These are phyloP conservation scores for Chlorella sorokiniana DNA, from an alignment of 139 green algal genomes.

Conservation along the genomic window DNA sequence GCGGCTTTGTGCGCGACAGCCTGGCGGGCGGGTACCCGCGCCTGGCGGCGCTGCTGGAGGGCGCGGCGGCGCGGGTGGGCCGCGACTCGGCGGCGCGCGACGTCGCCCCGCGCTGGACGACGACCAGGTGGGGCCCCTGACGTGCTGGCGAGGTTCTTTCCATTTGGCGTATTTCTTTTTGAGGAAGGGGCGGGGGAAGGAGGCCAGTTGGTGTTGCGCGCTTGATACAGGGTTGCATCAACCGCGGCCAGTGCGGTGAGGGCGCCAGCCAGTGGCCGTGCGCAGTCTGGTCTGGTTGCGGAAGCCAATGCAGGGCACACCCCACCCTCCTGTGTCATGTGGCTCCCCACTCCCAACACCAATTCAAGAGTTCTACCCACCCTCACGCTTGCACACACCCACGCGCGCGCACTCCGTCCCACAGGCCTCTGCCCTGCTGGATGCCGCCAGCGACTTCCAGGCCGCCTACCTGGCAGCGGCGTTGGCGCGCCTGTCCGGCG, in stretches of 20 bases:
- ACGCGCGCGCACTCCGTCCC: constrained; percentile 1
- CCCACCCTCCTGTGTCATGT: no score
- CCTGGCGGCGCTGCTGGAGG: constrained; percentile 80
- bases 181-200: background rate
- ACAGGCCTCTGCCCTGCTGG: constrained; percentile 67
- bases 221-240: no score
- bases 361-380: background rate
- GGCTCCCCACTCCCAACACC: no score
- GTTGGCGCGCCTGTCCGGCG: constrained; percentile 63
- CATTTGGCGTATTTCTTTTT: background rate
- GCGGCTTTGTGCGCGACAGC: constrained; percentile 69
- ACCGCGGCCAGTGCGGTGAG: background rate
- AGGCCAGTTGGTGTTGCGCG: background rate
- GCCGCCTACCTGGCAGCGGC: constrained; percentile 71
- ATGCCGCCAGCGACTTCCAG: constrained; percentile 67
- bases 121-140: background rate
- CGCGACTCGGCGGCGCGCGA: constrained; percentile 65
- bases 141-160: background rate
- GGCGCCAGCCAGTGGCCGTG: no score
- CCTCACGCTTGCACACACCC: background rate
- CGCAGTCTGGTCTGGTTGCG: no score
- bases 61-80: constrained; percentile 58
- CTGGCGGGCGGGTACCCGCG: constrained; percentile 77
- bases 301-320: no score
- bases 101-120: constrained; percentile 6